Conservation (phyloP, 1,284 basidiomycete genomes). For the Thecaphora thlaspeos region DNA sequence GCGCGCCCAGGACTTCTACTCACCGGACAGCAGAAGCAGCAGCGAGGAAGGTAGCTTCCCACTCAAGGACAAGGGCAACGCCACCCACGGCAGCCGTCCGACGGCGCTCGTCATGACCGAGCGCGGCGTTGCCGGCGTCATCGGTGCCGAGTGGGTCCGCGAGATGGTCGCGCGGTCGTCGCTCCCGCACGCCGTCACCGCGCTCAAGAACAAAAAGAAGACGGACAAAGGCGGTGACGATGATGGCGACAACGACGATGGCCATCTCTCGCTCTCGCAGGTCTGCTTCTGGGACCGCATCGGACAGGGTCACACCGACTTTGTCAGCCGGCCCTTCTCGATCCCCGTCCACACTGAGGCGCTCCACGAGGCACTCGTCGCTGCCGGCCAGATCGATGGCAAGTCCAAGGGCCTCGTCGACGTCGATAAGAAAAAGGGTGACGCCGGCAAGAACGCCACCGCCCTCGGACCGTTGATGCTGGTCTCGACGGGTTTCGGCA, state of each 20-base stretch:
- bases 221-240: slow-evolving; percentile 1
- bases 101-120: slow-evolving; percentile 47
- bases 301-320: slow-evolving; percentile 38
- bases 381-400: slow-evolving; percentile 14
- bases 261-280: slow-evolving; percentile 32
- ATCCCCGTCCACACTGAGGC: slow-evolving; percentile 27
- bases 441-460: slow-evolving; percentile 3
- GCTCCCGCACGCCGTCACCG: background rate
- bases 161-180: slow-evolving; percentile 32
- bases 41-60: no score
- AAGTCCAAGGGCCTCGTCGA: background rate
- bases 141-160: slow-evolving; percentile 35
- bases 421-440: background rate
- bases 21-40: slow-evolving; percentile 9
- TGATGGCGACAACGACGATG: slow-evolving; percentile 16
- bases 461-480: slow-evolving; percentile 35
- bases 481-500: slow-evolving; percentile 37
- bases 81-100: slow-evolving; percentile 9
- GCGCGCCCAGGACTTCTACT: slow-evolving; percentile 7
- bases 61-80: slow-evolving; percentile 2
- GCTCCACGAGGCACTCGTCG: slow-evolving; percentile 21
- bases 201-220: background rate
- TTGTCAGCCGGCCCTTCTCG: slow-evolving; percentile 24
- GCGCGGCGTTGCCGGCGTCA: slow-evolving; percentile 31
- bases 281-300: slow-evolving; percentile 45